A percentile compares a stretch with the other conserved stretches of the same genome.
Conservation (phyloP, 768 basidiomycete species). For the Boletus rubroflammeus region DNA sequence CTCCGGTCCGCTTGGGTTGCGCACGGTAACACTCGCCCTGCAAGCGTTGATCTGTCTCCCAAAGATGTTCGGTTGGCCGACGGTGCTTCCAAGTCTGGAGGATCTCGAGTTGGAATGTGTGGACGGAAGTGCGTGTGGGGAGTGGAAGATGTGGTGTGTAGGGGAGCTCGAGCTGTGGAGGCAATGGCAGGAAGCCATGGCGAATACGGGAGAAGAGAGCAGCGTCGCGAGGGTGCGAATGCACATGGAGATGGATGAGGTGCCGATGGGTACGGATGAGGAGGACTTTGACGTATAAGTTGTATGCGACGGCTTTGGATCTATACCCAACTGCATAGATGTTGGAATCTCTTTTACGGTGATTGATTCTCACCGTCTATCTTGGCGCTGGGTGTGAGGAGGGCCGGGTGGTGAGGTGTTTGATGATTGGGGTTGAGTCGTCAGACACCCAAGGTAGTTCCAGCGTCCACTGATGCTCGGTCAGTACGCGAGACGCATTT, state of each 20-base stretch:
- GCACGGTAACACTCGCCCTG: constrained; percentile 12
- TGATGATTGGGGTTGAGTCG: neutral
- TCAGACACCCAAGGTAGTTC: neutral
- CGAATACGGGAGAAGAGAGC: neutral
- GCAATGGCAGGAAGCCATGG: constrained; percentile 1
- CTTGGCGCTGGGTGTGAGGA: neutral
- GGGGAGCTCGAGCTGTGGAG: constrained; percentile 14
- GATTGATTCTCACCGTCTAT: neutral
- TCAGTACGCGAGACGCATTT: too few relatives aligned
- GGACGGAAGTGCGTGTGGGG: neutral
- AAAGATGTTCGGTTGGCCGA: constrained; percentile 1
- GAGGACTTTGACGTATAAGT: neutral
- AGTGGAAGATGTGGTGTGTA: constrained; percentile 7
- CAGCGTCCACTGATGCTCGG: too few relatives aligned
- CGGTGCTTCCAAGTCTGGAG: constrained; percentile 12
- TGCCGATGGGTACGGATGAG: neutral
- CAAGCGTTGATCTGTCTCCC: constrained; percentile 12
- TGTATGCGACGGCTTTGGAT: neutral
- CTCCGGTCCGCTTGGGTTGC: constrained; percentile 5
- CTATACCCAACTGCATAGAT: neutral
- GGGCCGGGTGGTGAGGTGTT: neutral
- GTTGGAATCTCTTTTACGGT: neutral
- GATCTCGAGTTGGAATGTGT: constrained; percentile 11
- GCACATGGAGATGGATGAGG: neutral
- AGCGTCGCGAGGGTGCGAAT: neutral